Evolutionary conservation across 2,329 filamentous ascomycete species (phyloP), one percentile per base, ranked within the genome.

Genomic region (Fusarium sp.): DNA sequence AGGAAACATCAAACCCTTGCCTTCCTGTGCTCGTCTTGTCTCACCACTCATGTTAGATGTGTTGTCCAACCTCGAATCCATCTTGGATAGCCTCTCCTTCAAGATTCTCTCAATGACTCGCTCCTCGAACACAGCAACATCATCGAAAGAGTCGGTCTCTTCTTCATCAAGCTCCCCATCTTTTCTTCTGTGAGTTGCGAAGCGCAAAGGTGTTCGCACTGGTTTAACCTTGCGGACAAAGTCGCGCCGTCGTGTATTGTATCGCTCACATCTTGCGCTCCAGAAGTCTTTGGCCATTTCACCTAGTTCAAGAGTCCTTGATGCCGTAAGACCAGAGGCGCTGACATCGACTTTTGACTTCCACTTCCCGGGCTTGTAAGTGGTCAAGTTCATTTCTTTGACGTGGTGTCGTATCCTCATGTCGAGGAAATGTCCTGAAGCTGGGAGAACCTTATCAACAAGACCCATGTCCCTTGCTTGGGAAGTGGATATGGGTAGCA

Each of bases 231-330:
- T 68, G 1, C 65, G 58, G 3, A 68, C 64, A 44, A 68, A 68
- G 2, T 48, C 65, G 32, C 26, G 64, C 11, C 65, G 45, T 4
- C 65, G 41, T 2, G 30, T 26, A 7, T 9, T 42, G 3, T 68
- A 68, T 26, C 64, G n/a, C 18, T 68, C 49, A 2, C 64, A 68
- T 17, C 65, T 68, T 14, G 57, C 45, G 6, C 65, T 64, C 65
- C 65, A 68, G 7, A 68, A 68, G 49, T 68, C 65, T n/a, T 53
- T 63, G 6, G 57, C 64, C 65, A 68, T 68, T 30, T 68, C 64
- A 2, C 64, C 30, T 3, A 68, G 57, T 10, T 68, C 65, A 13
- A 52, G 44, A 9, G 32, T 41, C 11, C n/a, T 62, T 7, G 64
- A 45, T 8, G 35, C 13, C 27, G 40, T 41, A 2, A 68, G 35